phyloP scores from a whole-genome alignment of 768 basidiomycete species.

The Hypholoma sublateritium region DNA sequence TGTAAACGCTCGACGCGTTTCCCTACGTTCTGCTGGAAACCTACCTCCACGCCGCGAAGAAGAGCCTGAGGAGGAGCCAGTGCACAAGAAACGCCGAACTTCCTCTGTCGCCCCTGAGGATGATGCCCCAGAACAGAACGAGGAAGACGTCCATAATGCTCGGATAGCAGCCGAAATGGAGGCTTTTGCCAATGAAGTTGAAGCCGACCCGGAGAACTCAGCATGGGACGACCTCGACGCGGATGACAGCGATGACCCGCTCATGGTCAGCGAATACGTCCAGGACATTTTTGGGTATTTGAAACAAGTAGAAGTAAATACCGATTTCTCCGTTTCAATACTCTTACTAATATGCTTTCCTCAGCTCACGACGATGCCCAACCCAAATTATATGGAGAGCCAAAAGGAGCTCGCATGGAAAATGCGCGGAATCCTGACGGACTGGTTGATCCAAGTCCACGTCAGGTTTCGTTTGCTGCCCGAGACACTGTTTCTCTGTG shows the following conservation, averaged over 20 bases:
- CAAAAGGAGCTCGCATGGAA: constrained; percentile 96
- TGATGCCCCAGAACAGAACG: constrained; percentile 39
- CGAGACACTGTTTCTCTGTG: constrained; percentile 92
- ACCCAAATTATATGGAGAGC: constrained; percentile 91
- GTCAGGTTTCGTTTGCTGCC: constrained; percentile 88
- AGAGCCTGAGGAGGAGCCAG: constrained; percentile 55
- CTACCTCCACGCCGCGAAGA: constrained; percentile 20
- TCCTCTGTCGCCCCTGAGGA: constrained; percentile 66
- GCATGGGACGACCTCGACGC: constrained; percentile 91
- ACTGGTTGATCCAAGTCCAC: constrained; percentile 97
- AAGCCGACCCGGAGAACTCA: constrained; percentile 65
- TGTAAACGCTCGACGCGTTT: constrained; percentile 13
- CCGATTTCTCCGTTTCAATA: not conserved
- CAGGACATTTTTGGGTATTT: constrained; percentile 92
- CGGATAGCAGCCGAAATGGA: constrained; percentile 53
- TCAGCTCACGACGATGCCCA: constrained; percentile 80
- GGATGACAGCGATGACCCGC: constrained; percentile 89
- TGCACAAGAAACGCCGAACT: constrained; percentile 70
- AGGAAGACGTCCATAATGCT: constrained; percentile 44
- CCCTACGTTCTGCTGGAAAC: constrained; percentile 18
- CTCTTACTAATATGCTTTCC: not conserved
- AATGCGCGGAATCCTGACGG: constrained; percentile 92
- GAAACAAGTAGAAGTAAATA: constrained; percentile 79
- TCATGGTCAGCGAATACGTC: constrained; percentile 98
- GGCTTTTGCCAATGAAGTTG: constrained; percentile 48